Evolutionary conservation across 495 filamentous ascomycete genomes (phyloP).

Genomic region (Podospora appendiculata): DNA sequence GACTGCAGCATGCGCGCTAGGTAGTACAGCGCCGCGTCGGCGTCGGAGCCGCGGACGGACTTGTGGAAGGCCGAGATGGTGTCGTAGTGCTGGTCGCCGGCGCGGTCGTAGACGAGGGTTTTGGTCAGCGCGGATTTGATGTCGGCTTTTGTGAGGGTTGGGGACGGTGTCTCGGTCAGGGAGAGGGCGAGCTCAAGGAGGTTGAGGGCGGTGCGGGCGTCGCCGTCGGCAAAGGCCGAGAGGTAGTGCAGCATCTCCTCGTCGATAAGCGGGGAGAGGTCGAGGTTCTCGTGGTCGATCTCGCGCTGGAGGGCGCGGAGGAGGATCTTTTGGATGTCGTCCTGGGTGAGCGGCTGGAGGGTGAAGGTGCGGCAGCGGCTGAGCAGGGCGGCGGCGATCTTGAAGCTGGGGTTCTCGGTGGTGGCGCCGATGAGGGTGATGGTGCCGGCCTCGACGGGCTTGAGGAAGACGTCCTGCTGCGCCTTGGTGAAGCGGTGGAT

Average conservation of each 20-base stretch:
- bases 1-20: conserved; percentile 93
- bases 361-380: conserved; percentile 90
- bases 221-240: conserved; percentile 78
- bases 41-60: conserved; percentile 75
- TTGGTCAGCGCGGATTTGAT: conserved; percentile 78
- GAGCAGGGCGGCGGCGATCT: conserved; percentile 79
- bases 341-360: conserved; percentile 60
- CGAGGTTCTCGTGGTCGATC: conserved; percentile 13
- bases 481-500: conserved; percentile 90
- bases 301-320: conserved; percentile 62
- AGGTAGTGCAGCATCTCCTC: conserved; percentile 72
- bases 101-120: conserved; percentile 89
- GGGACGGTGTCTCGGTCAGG: conserved; percentile 25
- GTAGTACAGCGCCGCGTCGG: conserved; percentile 88
- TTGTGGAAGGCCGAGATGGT: conserved; percentile 97
- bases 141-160: conserved; percentile 47
- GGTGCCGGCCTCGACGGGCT: conserved; percentile 84
- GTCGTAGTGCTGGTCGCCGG: conserved; percentile 93
- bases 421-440: conserved; percentile 92
- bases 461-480: conserved; percentile 93
- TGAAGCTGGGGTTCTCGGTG: conserved; percentile 95
- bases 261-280: conserved; percentile 56
- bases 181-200: conserved; percentile 79
- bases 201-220: conserved; percentile 88
- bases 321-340: conserved; percentile 66